phyloP scores from a whole-genome alignment of 768 basidiomycete species.

The Mycena galericulata region DNA sequence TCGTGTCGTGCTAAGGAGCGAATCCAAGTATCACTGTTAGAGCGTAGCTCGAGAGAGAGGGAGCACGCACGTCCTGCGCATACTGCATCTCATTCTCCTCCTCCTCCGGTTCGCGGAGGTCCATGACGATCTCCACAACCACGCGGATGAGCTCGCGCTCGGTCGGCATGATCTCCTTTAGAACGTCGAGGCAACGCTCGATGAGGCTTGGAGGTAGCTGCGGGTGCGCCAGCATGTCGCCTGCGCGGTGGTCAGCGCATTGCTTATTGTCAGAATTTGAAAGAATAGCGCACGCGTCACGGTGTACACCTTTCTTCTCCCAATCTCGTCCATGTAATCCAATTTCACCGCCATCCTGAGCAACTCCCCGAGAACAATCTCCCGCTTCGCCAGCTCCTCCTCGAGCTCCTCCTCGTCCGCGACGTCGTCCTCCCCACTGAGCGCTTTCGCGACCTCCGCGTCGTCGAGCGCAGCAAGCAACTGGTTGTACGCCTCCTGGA shows the following conservation, averaged over 20 bases:
- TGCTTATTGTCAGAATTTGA: too few relatives aligned
- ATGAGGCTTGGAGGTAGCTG: slow-evolving; percentile 84
- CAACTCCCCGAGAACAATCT: slow-evolving; percentile 85
- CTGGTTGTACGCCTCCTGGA: slow-evolving; percentile 84
- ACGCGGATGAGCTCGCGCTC: slow-evolving; percentile 90
- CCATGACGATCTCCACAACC: slow-evolving; percentile 89
- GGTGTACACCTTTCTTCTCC: slow-evolving; percentile 89
- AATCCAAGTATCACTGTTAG: neutral
- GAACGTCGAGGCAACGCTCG: slow-evolving; percentile 85
- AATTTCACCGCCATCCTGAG: slow-evolving; percentile 83
- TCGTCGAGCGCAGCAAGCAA: slow-evolving; percentile 56
- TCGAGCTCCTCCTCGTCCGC: slow-evolving; percentile 65
- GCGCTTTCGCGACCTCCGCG: slow-evolving; percentile 50
- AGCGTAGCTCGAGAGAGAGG: neutral
- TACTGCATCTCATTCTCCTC: slow-evolving; percentile 46
- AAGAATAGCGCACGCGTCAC: slow-evolving; percentile 78
- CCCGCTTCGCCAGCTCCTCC: slow-evolving; percentile 71
- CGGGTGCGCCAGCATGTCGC: slow-evolving; percentile 90
- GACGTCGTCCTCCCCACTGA: slow-evolving; percentile 47
- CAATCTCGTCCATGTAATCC: slow-evolving; percentile 96
- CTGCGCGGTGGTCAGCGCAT: slow-evolving; percentile 47
- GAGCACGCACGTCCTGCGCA: slow-evolving; percentile 16
- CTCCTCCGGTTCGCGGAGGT: slow-evolving; percentile 65
- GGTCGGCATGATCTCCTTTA: slow-evolving; percentile 83
- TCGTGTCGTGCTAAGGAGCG: slow-evolving; percentile 38